Percentiles rank a stretch among this genome's conserved stretches.
Evolutionary conservation across 495 filamentous ascomycete genomes (phyloP).

Genomic region (Extremus antarcticus): DNA sequence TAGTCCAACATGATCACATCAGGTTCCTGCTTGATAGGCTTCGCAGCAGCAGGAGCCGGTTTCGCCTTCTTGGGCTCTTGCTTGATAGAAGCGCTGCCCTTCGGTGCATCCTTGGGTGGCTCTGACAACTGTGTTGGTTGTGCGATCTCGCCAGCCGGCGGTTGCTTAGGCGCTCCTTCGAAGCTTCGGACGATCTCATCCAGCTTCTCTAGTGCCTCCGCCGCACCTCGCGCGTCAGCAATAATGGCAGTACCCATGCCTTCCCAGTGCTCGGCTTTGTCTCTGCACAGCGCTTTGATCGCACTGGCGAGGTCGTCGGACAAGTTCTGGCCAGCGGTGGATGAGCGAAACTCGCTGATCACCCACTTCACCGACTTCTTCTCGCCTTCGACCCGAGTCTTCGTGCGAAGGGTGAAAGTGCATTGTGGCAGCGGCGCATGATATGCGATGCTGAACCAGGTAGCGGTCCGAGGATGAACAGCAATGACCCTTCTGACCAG

Average conservation of each 20-base stretch:
- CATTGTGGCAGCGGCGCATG: conserved; percentile 20
- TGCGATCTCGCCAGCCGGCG: not conserved
- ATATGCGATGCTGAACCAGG: conserved; percentile 26
- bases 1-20: conserved; percentile 13
- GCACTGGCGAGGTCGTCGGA: conserved; percentile 12
- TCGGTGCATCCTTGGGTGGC: not conserved
- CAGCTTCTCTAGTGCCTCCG: conserved; percentile 20
- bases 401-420: conserved; percentile 16
- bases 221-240: conserved; percentile 22
- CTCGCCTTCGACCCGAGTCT: not conserved
- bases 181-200: conserved; percentile 22
- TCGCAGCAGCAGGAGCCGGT: not conserved
- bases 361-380: conserved; percentile 21
- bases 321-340: not conserved
- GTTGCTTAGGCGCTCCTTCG: not conserved
- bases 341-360: conserved; percentile 14
- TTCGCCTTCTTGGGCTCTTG: not conserved
- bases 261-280: conserved; percentile 23
- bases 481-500: not conserved
- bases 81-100: not conserved
- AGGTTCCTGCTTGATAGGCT: conserved; percentile 6
- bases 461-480: conserved; percentile 15
- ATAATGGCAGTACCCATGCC: conserved; percentile 26
- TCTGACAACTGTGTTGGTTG: not conserved
- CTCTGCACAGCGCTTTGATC: conserved; percentile 19